Evolutionary conservation across 176 grass and related monocot species (phyloP).

Genomic region (Triticum aestivum): DNA sequence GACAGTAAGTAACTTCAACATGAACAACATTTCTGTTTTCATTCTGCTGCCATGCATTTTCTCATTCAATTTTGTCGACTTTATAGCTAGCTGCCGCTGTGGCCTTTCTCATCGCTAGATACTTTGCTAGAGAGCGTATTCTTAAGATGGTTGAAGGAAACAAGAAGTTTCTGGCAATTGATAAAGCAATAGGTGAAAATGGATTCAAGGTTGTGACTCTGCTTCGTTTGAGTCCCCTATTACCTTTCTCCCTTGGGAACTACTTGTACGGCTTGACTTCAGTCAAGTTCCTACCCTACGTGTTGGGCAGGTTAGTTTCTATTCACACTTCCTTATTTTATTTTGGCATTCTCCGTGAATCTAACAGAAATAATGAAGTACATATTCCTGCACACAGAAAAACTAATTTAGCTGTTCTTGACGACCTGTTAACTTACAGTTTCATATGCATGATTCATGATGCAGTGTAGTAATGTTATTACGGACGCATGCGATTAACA

Average conservation of each 20-base stretch:
- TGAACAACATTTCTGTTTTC: not conserved
- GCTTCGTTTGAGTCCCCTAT: constrained; percentile 87
- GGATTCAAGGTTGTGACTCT: constrained; percentile 96
- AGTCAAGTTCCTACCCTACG: constrained; percentile 95
- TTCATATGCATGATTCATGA: constrained; percentile 22
- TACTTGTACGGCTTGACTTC: constrained; percentile 98
- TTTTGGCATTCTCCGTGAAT: not conserved
- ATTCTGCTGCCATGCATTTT: not conserved
- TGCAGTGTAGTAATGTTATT: not conserved
- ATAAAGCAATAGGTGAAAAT: constrained; percentile 99
- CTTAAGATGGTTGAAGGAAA: constrained; percentile 98
- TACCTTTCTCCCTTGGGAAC: constrained; percentile 97
- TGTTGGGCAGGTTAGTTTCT: constrained; percentile 87
- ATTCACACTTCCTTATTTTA: not conserved
- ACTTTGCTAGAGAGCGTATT: constrained; percentile 95
- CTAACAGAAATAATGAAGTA: not conserved
- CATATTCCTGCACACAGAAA: not conserved
- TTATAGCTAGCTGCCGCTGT: constrained; percentile 81
- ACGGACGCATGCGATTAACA: not conserved
- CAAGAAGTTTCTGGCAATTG: constrained; percentile 97
- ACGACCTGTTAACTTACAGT: not conserved
- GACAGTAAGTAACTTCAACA: constrained; percentile 64
- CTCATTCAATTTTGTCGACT: constrained; percentile 37
- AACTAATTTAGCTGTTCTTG: not conserved
- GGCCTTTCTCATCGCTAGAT: constrained; percentile 97